Evolutionary conservation across 768 basidiomycete genomes (phyloP).

Genomic region (Russula earlei): DNA sequence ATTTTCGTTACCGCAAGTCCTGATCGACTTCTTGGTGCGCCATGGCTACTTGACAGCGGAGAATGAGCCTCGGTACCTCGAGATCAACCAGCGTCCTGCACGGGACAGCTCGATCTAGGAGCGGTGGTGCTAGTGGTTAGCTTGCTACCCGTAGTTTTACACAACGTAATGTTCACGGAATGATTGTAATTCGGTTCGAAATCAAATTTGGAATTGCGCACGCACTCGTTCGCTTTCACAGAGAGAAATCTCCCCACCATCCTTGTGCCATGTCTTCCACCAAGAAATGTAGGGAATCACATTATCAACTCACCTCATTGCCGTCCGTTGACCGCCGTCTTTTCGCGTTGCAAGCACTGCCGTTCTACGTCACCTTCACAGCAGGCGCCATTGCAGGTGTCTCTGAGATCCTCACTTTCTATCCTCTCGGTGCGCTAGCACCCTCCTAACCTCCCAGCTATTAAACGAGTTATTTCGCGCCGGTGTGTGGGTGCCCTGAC

Average conservation of each 20-base stretch:
- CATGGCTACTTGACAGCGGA: constrained; percentile 82
- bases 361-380: constrained; percentile 82
- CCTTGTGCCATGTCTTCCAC: constrained; percentile 2
- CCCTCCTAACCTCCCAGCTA: constrained; percentile 1
- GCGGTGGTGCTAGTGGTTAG: constrained; percentile 39
- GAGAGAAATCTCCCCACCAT: too few species aligned
- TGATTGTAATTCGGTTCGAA: too few species aligned
- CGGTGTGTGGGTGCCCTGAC: not conserved
- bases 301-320: not conserved
- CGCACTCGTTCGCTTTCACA: too few species aligned
- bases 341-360: constrained; percentile 46
- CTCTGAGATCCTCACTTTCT: constrained; percentile 76
- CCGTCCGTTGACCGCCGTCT: not conserved
- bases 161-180: too few species aligned
- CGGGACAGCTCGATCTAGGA: constrained; percentile 57
- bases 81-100: constrained; percentile 72
- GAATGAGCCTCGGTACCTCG: constrained; percentile 73
- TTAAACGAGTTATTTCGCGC: not conserved
- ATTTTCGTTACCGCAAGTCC: constrained; percentile 35
- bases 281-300: constrained; percentile 16
- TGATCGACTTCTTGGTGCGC: constrained; percentile 85
- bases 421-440: constrained; percentile 65
- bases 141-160: too few species aligned
- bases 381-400: constrained; percentile 96
- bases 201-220: too few species aligned